Evolutionary conservation across 306 rosid genomes (phyloP), one percentile per base, ranked within the genome.

Genomic region (Echinosophora koreensis): DNA sequence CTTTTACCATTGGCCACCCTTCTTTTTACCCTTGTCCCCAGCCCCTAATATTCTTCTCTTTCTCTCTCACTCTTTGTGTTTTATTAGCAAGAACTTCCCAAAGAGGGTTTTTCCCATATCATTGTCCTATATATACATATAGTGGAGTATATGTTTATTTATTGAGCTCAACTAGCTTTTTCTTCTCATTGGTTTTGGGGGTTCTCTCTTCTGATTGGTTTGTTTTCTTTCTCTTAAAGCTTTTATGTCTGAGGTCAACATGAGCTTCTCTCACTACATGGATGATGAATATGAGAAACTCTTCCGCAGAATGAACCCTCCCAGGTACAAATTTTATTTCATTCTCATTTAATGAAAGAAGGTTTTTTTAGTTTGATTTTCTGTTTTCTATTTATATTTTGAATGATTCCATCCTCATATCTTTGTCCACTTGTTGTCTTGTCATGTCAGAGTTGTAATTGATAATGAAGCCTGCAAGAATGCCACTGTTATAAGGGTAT

Each of bases 251-350:
- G 97, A 87, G 77, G 89, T 85, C 74, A 87, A 83, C 96, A 87
- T 87, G 94, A 86, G 92, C 78, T 90, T 85, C 69, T 90, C 98
- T 71, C 79, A 86, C 69, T 91, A 89, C 85, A 92, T 88, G 92
- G 97, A 89, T 71, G 93, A 89, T 81, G 98, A 94, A 59, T 94
- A 89, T 82, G 95, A 83, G 81, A 94, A 94, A 80, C 91, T 94
- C 74, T 86, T 92, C 80, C 77, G 95, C 77, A 84, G 98, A 88
- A 68, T 94, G 97, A 90, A 94, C 82, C 97, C 97, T 57, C 98
- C 98, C 34, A 88, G 91, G 94, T 90, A 59, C 72, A 56, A 38
- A 22, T 57, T 73, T 80, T 69, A 74, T 61, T 57, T 28, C 37
- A 15, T 61, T 70, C 44, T 63, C 60, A 22, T 84, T 77, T 80